Evolutionary conservation across 306 rosid genomes (phyloP), one percentile per base, ranked within the genome.

Genomic region (Sophora flavescens): DNA sequence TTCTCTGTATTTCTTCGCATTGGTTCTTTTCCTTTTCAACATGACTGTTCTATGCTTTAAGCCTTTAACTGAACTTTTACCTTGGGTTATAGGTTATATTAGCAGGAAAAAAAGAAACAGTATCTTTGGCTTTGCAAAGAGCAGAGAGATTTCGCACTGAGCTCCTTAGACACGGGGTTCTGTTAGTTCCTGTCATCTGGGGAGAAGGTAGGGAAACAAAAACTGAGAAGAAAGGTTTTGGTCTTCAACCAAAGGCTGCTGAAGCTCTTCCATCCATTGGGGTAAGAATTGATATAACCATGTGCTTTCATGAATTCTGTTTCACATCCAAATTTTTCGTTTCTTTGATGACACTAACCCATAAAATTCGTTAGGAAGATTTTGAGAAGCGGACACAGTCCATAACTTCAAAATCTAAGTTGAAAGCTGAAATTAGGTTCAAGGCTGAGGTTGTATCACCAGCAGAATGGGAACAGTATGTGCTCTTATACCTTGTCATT

Each of bases 371-470:
- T 69, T 84, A 91, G 99, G 99, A 90, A 83, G 98, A 95, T 81
- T 95, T 95, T 62, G 97, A 92, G 82, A 89, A 95, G 86, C 90
- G 93, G 76, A 77, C 97, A 74, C 93, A 95, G 78, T 92, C 96
- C 53, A 71, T 95, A 89, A 86, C 85, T 17, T 81, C 98, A 59
- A 90, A 83, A 70, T 90, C 99, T 1, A 95, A 88, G 89, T 84
- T 95, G 93, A 88, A 92, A 83, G 88, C 99, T 52, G 99, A 95
- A 91, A 87, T 92, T 75, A 88, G 93, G 81, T 95, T 92, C 87
- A 89, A 84, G 89, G 97, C 99, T 26, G 98, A 95, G 84, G 87
- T 72, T 74, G 77, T 92, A 67, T 92, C 98, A 18, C 92, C 96
- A 51, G 90, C 84, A 6, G 98, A 95, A 85, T 95, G 99, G 99